A percentile compares a stretch with the other conserved stretches of the same genome.
phyloP scores from a whole-genome alignment of 2,329 filamentous ascomycete species.

The Diaporthe vaccinii region DNA sequence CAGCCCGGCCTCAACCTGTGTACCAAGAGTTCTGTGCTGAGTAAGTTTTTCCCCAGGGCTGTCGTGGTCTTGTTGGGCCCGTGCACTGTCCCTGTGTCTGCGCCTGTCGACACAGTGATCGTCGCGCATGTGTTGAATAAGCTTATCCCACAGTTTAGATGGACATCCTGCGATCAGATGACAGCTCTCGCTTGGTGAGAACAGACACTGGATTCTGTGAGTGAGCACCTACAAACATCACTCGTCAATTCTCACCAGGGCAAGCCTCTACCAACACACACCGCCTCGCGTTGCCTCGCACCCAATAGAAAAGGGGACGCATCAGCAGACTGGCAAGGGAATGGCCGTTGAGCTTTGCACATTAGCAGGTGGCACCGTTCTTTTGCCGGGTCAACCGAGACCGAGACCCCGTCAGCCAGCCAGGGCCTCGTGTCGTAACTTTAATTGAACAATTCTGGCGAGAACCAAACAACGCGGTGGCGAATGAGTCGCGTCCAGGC shows the following conservation, averaged over 20 bases:
- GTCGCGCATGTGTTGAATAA: constrained; percentile 19
- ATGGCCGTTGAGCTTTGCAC: neutral
- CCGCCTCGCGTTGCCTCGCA: neutral
- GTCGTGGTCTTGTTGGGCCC: neutral
- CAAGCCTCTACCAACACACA: neutral
- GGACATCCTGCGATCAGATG: constrained; percentile 21
- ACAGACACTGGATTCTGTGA: constrained; percentile 16
- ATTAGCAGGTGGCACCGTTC: neutral
- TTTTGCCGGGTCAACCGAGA: constrained; percentile 23
- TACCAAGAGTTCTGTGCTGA: neutral
- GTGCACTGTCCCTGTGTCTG: constrained; percentile 17
- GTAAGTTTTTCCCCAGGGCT: constrained; percentile 3
- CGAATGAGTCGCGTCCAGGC: constrained; percentile 27
- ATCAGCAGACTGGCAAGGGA: neutral
- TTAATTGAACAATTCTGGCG: constrained; percentile 27
- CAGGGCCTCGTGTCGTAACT: constrained; percentile 26
- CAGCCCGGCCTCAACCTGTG: neutral
- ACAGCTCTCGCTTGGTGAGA: constrained; percentile 29
- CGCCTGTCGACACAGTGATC: constrained; percentile 24
- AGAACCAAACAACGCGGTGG: constrained; percentile 7
- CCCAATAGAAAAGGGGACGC: neutral
- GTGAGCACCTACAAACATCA: neutral
- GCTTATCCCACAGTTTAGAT: constrained; percentile 24
- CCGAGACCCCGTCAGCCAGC: constrained; percentile 21
- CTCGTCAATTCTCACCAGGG: neutral